Percentiles rank a stretch among this genome's conserved stretches.
phyloP scores from a whole-genome alignment of 2,329 filamentous ascomycete species.

The Sarocladiaceae sp. region DNA sequence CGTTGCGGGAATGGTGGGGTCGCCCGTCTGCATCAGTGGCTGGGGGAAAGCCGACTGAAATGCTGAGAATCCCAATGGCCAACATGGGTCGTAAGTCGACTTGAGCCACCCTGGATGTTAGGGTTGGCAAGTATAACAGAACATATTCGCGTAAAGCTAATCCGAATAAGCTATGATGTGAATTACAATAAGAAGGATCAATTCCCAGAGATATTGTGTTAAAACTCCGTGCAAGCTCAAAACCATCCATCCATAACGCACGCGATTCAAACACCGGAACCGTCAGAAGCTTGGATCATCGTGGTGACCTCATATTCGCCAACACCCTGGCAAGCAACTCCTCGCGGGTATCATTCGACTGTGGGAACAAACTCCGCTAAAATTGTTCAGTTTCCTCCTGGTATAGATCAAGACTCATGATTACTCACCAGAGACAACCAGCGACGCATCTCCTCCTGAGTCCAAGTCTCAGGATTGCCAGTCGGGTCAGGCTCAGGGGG shows the following conservation, averaged over 20 bases:
- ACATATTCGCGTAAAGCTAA: no score
- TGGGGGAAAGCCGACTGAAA: no score
- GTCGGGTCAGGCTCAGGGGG: conserved; percentile 71
- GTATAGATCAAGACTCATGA: not conserved
- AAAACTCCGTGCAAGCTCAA: not conserved
- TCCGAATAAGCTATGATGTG: no score
- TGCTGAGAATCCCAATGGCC: no score
- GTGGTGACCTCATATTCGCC: conserved; percentile 38
- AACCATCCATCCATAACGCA: not conserved
- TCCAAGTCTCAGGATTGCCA: conserved; percentile 70
- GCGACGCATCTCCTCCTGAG: conserved; percentile 69
- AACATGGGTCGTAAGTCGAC: no score
- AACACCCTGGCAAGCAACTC: conserved; percentile 42
- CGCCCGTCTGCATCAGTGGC: not conserved
- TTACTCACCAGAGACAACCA: conserved; percentile 72
- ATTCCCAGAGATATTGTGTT: no score
- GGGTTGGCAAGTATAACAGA: no score
- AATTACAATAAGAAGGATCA: no score
- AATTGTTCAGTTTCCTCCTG: conserved; percentile 10
- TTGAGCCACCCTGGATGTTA: no score
- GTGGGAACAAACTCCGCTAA: conserved; percentile 44
- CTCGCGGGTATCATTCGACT: conserved; percentile 37
- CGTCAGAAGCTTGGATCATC: not conserved
- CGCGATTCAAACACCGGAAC: not conserved
- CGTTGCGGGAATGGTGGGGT: not conserved